Base-by-base conservation (phyloP, 2,329 filamentous ascomycete species). In the Cladosporium phlei region DNA sequence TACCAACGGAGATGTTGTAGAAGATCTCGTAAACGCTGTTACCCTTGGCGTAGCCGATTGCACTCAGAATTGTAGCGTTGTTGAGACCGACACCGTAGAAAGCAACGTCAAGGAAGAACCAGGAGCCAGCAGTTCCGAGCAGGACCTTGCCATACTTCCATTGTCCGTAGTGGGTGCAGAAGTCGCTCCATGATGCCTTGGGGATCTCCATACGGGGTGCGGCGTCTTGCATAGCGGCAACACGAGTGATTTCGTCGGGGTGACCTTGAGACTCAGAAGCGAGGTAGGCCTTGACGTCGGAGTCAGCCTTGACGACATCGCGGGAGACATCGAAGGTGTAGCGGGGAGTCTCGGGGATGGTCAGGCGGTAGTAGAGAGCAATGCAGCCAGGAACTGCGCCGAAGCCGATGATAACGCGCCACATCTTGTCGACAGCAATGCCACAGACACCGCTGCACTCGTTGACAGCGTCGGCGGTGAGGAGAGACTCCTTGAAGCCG, bases 261-360 rank as follows among this genome's bases (percentile, higher is more conserved):
- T 76, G 60, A 30, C 82, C 83, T 57, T 84, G 78, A 6, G 67
- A 63, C 64, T 79, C 76, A 50, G 85, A 85, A 24, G 70, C 71
- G 45, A 88, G 78, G 67, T 91, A 93, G n/a, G 83, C 82, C 61
- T 82, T 78, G 55, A 84, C 78, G 54, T 93, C 87, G 37, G 79
- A 80, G 44, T 80, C 76, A 32, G 80, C 88, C 70, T 88, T 83
- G 58, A 86, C 78, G 29, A 88, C 75, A 59, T 93, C 86, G 33
- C 80, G 81, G 40, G 80, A 77, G 17, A 93, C 79, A 61, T 93
- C 87, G 58, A 93, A 91, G 21, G 88, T 93, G 70, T 93, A 94
- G 21, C 88, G 85, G 43, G 88, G 87, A 25, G 87, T 91, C 69
- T 94, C 88, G 19, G 88, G 88, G 55, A 94, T 91, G 43, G 87